phyloP scores from a whole-genome alignment of 2,329 filamentous ascomycete genomes.

The Fusarium decemcellulare region DNA sequence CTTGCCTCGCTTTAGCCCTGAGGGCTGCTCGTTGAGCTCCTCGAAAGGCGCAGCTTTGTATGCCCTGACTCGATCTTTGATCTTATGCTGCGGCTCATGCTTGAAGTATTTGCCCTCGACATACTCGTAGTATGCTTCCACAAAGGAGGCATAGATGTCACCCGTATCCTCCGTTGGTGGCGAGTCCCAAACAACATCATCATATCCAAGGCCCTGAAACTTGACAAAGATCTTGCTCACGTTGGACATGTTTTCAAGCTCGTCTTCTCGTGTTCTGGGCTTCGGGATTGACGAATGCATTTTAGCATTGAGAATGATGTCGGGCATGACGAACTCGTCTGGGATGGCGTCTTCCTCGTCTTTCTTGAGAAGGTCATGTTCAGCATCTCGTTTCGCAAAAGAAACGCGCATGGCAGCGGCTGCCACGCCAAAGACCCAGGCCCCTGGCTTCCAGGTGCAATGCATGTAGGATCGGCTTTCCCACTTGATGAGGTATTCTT shows the following conservation, averaged over 20 bases:
- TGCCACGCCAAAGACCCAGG: slow-evolving; percentile 86
- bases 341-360: slow-evolving; percentile 85
- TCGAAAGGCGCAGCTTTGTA: slow-evolving; percentile 78
- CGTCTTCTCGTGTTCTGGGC: slow-evolving; percentile 75
- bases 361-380: slow-evolving; percentile 73
- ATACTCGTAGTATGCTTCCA: slow-evolving; percentile 88
- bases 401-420: slow-evolving; percentile 75
- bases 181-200: slow-evolving; percentile 91
- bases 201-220: slow-evolving; percentile 92
- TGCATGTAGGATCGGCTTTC: slow-evolving; percentile 84
- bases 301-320: slow-evolving; percentile 89
- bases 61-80: slow-evolving; percentile 78
- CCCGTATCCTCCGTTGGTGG: slow-evolving; percentile 77
- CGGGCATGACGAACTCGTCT: slow-evolving; percentile 86
- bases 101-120: slow-evolving; percentile 82
- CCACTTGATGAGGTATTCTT: slow-evolving; percentile 96
- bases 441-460: slow-evolving; percentile 88
- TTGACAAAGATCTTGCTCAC: slow-evolving; percentile 86
- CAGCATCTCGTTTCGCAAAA: slow-evolving; percentile 80
- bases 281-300: slow-evolving; percentile 62
- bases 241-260: slow-evolving; percentile 79
- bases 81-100: slow-evolving; percentile 66
- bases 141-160: slow-evolving; percentile 84
- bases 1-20: slow-evolving; percentile 80
- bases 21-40: slow-evolving; percentile 80